These are phyloP conservation scores for Erysimum cheiri DNA, from an alignment of 441 rosid genomes.

Conservation along the genomic window DNA sequence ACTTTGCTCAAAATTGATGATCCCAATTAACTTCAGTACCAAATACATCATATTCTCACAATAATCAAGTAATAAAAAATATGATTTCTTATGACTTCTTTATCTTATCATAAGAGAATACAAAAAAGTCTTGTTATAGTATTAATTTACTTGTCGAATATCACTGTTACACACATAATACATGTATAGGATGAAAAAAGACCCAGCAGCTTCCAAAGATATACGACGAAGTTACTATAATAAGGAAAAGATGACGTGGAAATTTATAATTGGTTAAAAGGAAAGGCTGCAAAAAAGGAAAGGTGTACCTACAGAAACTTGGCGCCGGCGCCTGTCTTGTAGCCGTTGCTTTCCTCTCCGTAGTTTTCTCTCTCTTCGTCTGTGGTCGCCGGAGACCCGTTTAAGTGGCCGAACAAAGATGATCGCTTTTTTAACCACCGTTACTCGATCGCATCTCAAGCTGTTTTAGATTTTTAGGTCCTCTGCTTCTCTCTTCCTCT, in stretches of 20 bases:
- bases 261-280: background rate
- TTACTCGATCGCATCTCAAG: slow-evolving; percentile 14
- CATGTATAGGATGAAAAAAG: no score
- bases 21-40: background rate
- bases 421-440: slow-evolving; percentile 5
- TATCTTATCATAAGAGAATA: background rate
- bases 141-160: background rate
- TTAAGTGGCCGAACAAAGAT: slow-evolving; percentile 1
- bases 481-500: slow-evolving; percentile 29
- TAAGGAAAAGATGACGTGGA: slow-evolving; percentile 31
- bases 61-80: background rate
- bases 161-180: no score
- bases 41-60: slow-evolving; percentile 1
- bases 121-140: background rate
- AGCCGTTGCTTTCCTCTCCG: slow-evolving; percentile 43
- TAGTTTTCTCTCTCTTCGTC: slow-evolving; percentile 3
- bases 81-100: background rate
- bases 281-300: slow-evolving; percentile 34
- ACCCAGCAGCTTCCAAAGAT: slow-evolving; percentile 24
- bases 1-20: background rate
- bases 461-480: slow-evolving; percentile 25
- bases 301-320: slow-evolving; percentile 42
- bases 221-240: background rate
- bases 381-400: slow-evolving; percentile 25
- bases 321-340: slow-evolving; percentile 44